Evolutionary conservation across 106 monocot species (phyloP).

Genomic region (Posidonia australis): DNA sequence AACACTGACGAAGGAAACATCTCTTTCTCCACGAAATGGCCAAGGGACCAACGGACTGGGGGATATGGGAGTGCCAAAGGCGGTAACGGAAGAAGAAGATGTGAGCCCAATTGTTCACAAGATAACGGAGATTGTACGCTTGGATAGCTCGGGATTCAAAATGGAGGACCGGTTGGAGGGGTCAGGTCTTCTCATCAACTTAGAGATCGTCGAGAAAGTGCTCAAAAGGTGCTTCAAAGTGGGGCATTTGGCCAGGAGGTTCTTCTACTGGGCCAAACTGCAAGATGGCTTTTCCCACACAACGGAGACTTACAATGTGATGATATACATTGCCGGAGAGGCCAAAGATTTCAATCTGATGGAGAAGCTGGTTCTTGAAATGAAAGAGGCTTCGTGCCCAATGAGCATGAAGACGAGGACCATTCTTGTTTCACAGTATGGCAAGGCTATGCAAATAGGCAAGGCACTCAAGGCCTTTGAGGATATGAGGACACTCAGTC

Average conservation of each 20-base stretch:
- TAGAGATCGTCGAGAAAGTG: slow-evolving; percentile 57
- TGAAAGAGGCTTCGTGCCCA: slow-evolving; percentile 37
- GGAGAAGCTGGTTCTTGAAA: slow-evolving; percentile 49
- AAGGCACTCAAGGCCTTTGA: slow-evolving; percentile 46
- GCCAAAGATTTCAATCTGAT: slow-evolving; percentile 37
- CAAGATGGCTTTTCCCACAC: slow-evolving; percentile 36
- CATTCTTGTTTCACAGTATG: slow-evolving; percentile 50
- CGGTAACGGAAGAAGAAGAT: slow-evolving; percentile 13
- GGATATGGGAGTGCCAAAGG: neutral
- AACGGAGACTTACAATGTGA: slow-evolving; percentile 54
- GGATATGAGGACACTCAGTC: slow-evolving; percentile 47
- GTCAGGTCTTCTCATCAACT: slow-evolving; percentile 21
- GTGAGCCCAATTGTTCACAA: slow-evolving; percentile 45
- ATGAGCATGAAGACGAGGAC: slow-evolving; percentile 81
- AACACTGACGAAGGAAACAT: too few species aligned
- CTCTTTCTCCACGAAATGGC: too few species aligned
- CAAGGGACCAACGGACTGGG: neutral
- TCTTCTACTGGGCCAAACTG: slow-evolving; percentile 72
- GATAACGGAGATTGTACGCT: slow-evolving; percentile 40
- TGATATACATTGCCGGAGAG: slow-evolving; percentile 76
- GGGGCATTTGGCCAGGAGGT: slow-evolving; percentile 31
- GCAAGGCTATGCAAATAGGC: slow-evolving; percentile 42
- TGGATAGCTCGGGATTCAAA: slow-evolving; percentile 4
- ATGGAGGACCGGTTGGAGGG: slow-evolving; percentile 38
- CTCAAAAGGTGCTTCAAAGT: slow-evolving; percentile 81